Evolutionary conservation across 352 stramenopile genomes (phyloP).

Genomic region (Ophiocytium majus): DNA sequence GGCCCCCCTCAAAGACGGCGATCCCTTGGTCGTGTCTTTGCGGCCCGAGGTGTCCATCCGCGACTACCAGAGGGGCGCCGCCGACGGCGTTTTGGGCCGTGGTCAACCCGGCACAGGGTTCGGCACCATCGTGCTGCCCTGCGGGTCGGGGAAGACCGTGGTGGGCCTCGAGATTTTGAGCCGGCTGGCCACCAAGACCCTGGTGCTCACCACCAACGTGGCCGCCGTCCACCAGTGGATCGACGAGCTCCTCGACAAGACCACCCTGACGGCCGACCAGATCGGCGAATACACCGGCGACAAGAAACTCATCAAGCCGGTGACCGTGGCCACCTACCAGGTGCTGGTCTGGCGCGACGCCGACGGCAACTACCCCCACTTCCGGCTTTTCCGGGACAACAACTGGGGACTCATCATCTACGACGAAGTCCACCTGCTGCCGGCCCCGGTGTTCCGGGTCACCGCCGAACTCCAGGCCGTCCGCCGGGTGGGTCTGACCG

Average conservation of each 20-base stretch:
- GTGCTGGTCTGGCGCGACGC: constrained; percentile 82
- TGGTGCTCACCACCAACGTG: too few relatives aligned
- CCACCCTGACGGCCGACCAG: constrained; percentile 61
- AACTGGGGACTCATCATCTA: constrained; percentile 97
- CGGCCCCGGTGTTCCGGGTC: constrained; percentile 98
- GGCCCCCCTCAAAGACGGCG: too few relatives aligned
- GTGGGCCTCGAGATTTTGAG: too few relatives aligned
- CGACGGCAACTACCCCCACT: constrained; percentile 91
- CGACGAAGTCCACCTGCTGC: constrained; percentile 96
- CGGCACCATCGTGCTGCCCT: constrained; percentile 99
- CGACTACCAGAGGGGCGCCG: constrained; percentile 95
- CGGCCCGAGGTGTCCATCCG: constrained; percentile 88
- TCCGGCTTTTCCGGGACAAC: constrained; percentile 87
- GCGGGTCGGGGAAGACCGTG: constrained; percentile 91
- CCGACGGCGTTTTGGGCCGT: constrained; percentile 99
- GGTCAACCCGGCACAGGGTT: constrained; percentile 92
- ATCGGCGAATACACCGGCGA: too few relatives aligned
- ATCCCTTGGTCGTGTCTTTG: too few relatives aligned
- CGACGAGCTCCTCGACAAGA: neutral
- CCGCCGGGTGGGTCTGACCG: constrained; percentile 93
- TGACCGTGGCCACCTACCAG: constrained; percentile 93
- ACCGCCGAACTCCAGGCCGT: constrained; percentile 92
- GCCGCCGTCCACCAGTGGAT: too few relatives aligned
- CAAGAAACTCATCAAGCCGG: constrained; percentile 91
- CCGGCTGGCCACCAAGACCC: too few relatives aligned